Evolutionary conservation across 495 filamentous ascomycete genomes (phyloP), one percentile per base, ranked within the genome.

Genomic region (Neohortaea acidophila): DNA sequence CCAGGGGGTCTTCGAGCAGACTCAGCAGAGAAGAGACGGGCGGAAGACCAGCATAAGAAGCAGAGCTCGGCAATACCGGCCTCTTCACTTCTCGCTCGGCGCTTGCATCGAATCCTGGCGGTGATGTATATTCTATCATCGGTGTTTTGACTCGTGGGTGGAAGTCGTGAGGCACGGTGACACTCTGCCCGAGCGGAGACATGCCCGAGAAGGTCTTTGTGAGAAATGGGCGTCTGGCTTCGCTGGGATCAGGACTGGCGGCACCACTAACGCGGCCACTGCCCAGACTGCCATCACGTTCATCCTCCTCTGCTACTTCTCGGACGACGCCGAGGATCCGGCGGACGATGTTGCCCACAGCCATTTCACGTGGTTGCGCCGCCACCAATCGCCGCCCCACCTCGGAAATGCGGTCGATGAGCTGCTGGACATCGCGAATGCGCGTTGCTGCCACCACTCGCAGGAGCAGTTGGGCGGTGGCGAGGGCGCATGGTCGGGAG

Each of bases 311-410:
- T 37, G 84, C 79, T 51, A 94, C 87, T 52, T 94, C 87, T 18
- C 89, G 74, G 46, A 97, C 84, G 34, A 96, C 66, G 25, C 83
- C 84, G 15, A 97, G 62, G 13, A 94, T 79, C 39, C 89, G 77
- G 38, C 87, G 70, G 21, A 93, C 81, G 49, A 96, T 80, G 49
- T 96, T 97, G 32, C 87, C 87, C 18, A 94, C 84, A 2, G 81
- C 83, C 51, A 91, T 73, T 60, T 94, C 89, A 13, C 77, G 66
- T 11, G 89, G 87, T 44, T 89, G 84, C 9, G 89, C 84, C 25
- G 75, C 67, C 24, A 75, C 72, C 25, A 97, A 67, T 34, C 72
- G 69, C 40, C 70, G 68, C 21, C 87, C 89, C 27, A 84, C 71
- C 30, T 67, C 65, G 41, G 81, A 77, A 40, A 96, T 72, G 31